These are phyloP conservation scores for Sporothrix pseudoabietina DNA, from an alignment of 2,329 filamentous ascomycete genomes.

Conservation along the genomic window DNA sequence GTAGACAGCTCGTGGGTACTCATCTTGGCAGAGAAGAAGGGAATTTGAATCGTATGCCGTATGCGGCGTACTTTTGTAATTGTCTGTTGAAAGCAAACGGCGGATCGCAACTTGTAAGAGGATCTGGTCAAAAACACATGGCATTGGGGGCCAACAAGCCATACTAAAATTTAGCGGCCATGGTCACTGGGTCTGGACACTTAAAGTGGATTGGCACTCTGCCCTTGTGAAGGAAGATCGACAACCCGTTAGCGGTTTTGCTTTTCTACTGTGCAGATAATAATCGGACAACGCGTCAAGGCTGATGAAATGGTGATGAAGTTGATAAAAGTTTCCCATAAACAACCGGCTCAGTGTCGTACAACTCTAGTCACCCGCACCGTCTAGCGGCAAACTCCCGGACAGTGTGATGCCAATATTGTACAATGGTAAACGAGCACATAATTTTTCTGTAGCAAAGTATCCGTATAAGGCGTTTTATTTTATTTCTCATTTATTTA, in stretches of 20 bases:
- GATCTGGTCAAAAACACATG: not conserved
- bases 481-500: not conserved
- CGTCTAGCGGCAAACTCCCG: conserved; percentile 9
- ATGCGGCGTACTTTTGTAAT: not conserved
- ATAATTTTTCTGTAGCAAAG: not conserved
- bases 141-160: not conserved
- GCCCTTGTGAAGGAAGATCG: not conserved
- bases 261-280: not conserved
- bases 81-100: not conserved
- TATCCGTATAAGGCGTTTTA: not conserved
- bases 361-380: conserved; percentile 6
- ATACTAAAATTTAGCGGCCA: not conserved
- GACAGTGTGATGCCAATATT: not conserved
- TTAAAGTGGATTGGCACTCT: not conserved
- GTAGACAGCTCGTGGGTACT: not conserved
- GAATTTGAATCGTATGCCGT: not conserved
- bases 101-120: not conserved
- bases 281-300: not conserved
- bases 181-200: not conserved
- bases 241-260: not conserved
- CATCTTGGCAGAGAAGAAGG: not conserved
- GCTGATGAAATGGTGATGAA: not conserved
- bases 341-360: not conserved
- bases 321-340: not conserved
- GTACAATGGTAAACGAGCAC: not conserved